Evolutionary conservation across 371 early-diverging fungal species (phyloP), one percentile per base, ranked within the genome.

Genomic region (Zychaea mexicana): DNA sequence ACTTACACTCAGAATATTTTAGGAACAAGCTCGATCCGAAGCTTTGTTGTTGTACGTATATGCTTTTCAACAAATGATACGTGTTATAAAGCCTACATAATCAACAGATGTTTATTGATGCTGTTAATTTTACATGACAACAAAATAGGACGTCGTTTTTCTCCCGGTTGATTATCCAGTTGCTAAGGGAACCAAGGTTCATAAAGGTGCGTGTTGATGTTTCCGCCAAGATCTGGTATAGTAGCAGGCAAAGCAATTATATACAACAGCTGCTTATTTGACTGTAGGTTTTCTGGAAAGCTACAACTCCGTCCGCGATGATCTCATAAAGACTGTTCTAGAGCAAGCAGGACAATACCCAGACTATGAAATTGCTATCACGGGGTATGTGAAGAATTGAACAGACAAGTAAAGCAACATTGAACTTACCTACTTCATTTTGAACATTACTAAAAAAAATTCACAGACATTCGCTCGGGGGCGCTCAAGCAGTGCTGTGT

Each of bases 401-500:
- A 36, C 36, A 36, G 36, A 36, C 10, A 36, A 36, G 36, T 36
- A 36, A 8, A 36, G 15, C 15, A 0, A 36, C 36, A 36, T 36
- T 15, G 36, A 10, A 36, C 15, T 36, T 36, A n/a, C 2, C 36
- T 36, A 10, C 15, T 36, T 36, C 36, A 10, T 36, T 36, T 36
- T 36, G 8, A 8, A 2, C 46, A 17, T 7, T 15, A 7, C 21
- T 17, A 46, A 0, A 15, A 46, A 9, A 46, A 9, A 46, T 7
- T 57, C n/a, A 19, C 17, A 56, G 56, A 15, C 68, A 68, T 52
- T 69, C 69, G 2, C 55, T 69, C 3, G 69, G 69, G 27, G 69
- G 69, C 24, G 69, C 69, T 22, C 22, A 46, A n/a, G 69, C 62
- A 9, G 52, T 65, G 13, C 46, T 69, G 8, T 57, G 55, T 54